These are phyloP conservation scores for Thielaviopsis ethacetica DNA, from an alignment of 2,329 filamentous ascomycete genomes.

Conservation along the genomic window DNA sequence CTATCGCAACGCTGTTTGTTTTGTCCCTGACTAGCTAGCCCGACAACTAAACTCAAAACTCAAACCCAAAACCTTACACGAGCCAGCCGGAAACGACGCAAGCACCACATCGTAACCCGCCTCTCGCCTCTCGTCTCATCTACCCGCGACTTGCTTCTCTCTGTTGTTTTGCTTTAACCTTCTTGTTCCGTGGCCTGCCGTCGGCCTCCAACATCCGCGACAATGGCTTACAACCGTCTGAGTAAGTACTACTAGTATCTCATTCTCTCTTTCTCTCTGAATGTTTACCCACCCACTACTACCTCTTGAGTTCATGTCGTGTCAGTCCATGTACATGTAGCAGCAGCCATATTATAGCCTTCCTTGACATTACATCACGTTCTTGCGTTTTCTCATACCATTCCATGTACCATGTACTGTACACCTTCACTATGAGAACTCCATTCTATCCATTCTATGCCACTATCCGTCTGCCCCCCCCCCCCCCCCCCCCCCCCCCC, in stretches of 20 bases:
- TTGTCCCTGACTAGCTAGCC: no score
- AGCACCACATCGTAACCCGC: no score
- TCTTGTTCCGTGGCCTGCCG: not conserved
- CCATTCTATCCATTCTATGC: not conserved
- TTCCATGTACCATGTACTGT: no score
- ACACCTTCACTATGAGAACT: not conserved
- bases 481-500: not conserved
- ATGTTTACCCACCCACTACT: not conserved
- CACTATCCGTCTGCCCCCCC: not conserved
- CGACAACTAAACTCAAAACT: no score
- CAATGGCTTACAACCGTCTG: slow-evolving; percentile 14
- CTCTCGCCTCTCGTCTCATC: no score
- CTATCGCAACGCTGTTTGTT: no score
- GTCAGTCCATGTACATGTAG: not conserved
- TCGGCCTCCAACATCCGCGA: not conserved
- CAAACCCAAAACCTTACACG: no score
- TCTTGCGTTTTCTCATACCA: no score
- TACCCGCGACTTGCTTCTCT: not conserved
- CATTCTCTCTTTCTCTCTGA: not conserved
- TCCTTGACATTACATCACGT: no score
- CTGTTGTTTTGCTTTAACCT: not conserved
- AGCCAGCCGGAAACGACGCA: no score
- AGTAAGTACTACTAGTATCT: slow-evolving; percentile 9
- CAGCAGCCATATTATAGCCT: not conserved
- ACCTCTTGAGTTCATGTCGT: not conserved